phyloP scores from a whole-genome alignment of 202 grass and related monocot species.

The Brachypodium distachyon region DNA sequence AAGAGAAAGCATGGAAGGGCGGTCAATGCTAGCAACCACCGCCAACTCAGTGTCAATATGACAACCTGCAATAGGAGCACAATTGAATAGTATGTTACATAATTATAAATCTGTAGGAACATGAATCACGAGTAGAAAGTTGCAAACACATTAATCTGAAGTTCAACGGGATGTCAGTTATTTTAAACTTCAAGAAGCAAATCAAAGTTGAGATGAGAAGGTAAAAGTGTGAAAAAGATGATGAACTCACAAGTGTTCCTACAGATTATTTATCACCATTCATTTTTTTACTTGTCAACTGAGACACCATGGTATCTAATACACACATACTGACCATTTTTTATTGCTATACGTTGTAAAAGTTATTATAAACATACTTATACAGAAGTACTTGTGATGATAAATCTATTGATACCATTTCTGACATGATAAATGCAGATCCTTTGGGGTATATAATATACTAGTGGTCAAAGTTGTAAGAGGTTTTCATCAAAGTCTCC shows the following conservation, averaged over 20 bases:
- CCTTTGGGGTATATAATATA: neutral
- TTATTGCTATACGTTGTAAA: neutral
- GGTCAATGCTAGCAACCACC: slow-evolving; percentile 54
- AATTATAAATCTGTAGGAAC: neutral
- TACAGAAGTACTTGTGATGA: neutral
- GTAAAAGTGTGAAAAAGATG: neutral
- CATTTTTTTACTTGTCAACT: neutral
- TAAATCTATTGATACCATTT: neutral
- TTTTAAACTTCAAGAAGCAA: neutral
- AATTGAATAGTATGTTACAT: neutral
- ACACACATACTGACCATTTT: neutral
- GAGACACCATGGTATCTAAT: neutral
- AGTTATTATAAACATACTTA: neutral
- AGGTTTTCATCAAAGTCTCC: too few species aligned
- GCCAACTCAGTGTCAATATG: slow-evolving; percentile 43
- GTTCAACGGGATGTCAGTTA: neutral
- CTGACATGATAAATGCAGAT: neutral
- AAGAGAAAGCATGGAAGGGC: slow-evolving; percentile 48
- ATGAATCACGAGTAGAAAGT: neutral
- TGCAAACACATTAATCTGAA: neutral
- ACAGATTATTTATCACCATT: neutral
- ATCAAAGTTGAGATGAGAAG: neutral
- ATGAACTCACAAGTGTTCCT: neutral
- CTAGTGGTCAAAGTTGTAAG: too few species aligned
- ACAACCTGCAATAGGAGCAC: slow-evolving; percentile 33